Evolutionary conservation across 2,329 filamentous ascomycete genomes (phyloP), one percentile per base, ranked within the genome.

Genomic region (Xylariomycetidae sp.): DNA sequence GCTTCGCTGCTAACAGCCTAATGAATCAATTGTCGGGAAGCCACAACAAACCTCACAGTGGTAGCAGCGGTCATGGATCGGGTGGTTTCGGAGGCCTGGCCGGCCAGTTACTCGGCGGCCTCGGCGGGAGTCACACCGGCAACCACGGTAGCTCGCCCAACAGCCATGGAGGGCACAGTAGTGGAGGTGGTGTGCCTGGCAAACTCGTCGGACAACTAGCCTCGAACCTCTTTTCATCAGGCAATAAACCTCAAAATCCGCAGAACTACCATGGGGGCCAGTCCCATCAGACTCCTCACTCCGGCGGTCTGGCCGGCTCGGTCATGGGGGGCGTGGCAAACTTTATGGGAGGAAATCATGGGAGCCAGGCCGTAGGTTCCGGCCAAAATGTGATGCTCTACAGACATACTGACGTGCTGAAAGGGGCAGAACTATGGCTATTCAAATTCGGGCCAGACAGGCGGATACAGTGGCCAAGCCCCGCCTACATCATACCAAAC

Each of bases 351-450:
- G 67, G 70, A 19, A 66, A 66, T 44, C 63, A 62, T 29, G 48
- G 51, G 22, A 50, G 59, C 26, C 48, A 51, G 44, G 62, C 60
- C 35, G 66, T 67, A 59, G 33, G 64, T 46, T 20, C n/a, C n/a
- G n/a, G n/a, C n/a, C n/a, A n/a, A n/a, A n/a, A n/a, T n/a, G n/a
- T n/a, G n/a, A n/a, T n/a, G n/a, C n/a, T 15, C 25, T 16, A 16
- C 25, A 43, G 16, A 23, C 7, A 7, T 27, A 20, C 41, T 45
- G 50, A 59, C 34, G 42, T 61, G 48, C 48, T 32, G 44, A 49
- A 42, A 73, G 64, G 63, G 64, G 39, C 69, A 77, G 43, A 74
- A 71, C 50, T 86, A 74, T 52, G 81, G 79, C 19, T 83, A 83
- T 56, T 77, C 75, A 15, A 73, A 73, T 48, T 56, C 66, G 4